Evolutionary conservation across 148 eudicot genomes (phyloP), one percentile per base, ranked within the genome.

Genomic region (Silene latifolia): DNA sequence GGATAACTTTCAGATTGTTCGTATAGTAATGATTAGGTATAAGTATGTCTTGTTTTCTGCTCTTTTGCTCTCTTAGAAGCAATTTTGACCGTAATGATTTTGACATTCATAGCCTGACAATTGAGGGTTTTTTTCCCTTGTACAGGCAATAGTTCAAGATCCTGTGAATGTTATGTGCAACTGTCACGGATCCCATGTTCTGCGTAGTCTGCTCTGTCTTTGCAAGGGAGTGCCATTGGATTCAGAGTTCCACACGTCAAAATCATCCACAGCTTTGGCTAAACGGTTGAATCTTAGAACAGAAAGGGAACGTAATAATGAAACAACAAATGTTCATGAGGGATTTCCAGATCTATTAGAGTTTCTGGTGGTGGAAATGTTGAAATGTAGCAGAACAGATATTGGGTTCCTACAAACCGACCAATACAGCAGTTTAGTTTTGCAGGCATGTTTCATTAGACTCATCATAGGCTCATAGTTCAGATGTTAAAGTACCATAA

Each of bases 111-210:
- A 3, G 23, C 21, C 47, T 51, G 13, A 60, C 24, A 4, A 8
- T 23, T 53, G 47, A 46, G 32, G 1, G 58, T 24, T 23, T 25
- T 8, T 10, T 74, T 72, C 80, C 77, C 63, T 66, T 63, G 78
- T 63, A 65, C 89, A 92, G 98, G 89, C 81, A 76, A 82, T 95
- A 29, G 80, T 87, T 25, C 81, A 69, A n/a, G 88, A 87, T 64
- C 90, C 96, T 78, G 86, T 89, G 24, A 81, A 84, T 57, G 84
- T 95, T 76, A 89, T 90, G 93, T 84, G 90, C 83, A 87, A 87
- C 80, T 86, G 96, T 81, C 76, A 95, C 80, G 97, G 97, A 76
- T 95, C 98, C 74, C 98, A 95, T 85, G 98, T 95, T 76, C 85
- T 95, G 7, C 85, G 98, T 66, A 89, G 97, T 79, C 87, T 95